phyloP scores from a whole-genome alignment of 306 rosid genomes.

The Pueraria montana region DNA sequence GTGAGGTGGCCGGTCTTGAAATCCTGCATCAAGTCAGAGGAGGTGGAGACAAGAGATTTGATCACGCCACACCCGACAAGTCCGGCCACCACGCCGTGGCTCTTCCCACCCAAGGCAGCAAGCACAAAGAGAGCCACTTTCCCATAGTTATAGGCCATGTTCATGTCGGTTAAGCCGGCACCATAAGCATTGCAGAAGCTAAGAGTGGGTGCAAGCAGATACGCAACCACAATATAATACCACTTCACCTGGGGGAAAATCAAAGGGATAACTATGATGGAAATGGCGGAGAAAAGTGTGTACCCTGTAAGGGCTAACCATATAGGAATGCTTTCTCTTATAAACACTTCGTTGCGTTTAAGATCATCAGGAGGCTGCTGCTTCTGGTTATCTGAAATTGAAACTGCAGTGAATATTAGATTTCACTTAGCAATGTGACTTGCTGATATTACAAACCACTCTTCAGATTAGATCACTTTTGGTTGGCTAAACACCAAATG shows the following conservation, averaged over 20 bases:
- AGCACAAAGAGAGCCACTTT: conserved; percentile 90
- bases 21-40: conserved; percentile 88
- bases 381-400: conserved; percentile 45
- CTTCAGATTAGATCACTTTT: not conserved
- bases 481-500: not conserved
- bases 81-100: conserved; percentile 60
- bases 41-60: conserved; percentile 81
- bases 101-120: conserved; percentile 72
- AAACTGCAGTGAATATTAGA: conserved; percentile 54
- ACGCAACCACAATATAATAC: conserved; percentile 81
- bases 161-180: conserved; percentile 84
- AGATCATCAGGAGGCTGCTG: conserved; percentile 56
- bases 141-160: conserved; percentile 91
- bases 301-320: conserved; percentile 83
- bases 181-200: conserved; percentile 96
- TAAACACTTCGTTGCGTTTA: conserved; percentile 71
- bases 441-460: not conserved
- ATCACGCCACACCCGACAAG: conserved; percentile 74
- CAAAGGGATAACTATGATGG: conserved; percentile 71
- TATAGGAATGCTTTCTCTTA: conserved; percentile 73
- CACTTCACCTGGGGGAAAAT: conserved; percentile 86
- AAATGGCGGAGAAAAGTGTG: conserved; percentile 60
- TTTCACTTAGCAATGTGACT: not conserved
- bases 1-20: conserved; percentile 68
- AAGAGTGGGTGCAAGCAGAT: conserved; percentile 80